phyloP scores from a whole-genome alignment of 2,329 filamentous ascomycete species.

The Colletotrichum tabaci region DNA sequence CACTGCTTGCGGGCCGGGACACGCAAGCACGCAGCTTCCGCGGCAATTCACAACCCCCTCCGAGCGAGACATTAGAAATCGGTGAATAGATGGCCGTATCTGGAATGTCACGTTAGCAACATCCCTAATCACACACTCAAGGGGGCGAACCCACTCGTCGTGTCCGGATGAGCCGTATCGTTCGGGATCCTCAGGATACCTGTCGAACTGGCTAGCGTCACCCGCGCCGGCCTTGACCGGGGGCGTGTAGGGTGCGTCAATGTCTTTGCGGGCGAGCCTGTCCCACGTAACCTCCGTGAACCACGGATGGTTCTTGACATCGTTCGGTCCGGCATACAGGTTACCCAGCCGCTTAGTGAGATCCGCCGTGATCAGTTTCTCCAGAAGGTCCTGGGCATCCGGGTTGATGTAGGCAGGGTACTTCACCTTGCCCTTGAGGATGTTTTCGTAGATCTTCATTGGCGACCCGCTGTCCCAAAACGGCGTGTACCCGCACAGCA shows the following conservation, averaged over 20 bases:
- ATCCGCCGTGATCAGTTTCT: slow-evolving; percentile 93
- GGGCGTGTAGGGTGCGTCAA: slow-evolving; percentile 97
- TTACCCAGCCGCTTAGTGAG: slow-evolving; percentile 96
- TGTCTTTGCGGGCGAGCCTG: slow-evolving; percentile 92
- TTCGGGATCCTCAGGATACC: slow-evolving; percentile 97
- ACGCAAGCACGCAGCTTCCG: slow-evolving; percentile 6
- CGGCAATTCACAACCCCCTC: not conserved
- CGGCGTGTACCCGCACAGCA: slow-evolving; percentile 98
- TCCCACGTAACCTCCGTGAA: slow-evolving; percentile 99
- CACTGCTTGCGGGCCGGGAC: slow-evolving; percentile 14
- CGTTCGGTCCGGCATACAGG: slow-evolving; percentile 88
- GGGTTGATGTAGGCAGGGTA: slow-evolving; percentile 96
- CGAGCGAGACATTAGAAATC: slow-evolving; percentile 72
- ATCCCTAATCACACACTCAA: not conserved
- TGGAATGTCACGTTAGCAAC: slow-evolving; percentile 51
- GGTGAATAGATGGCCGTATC: slow-evolving; percentile 81
- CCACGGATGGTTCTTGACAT: slow-evolving; percentile 97
- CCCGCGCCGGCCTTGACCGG: slow-evolving; percentile 94
- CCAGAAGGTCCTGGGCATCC: slow-evolving; percentile 92
- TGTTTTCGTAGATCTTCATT: slow-evolving; percentile 99
- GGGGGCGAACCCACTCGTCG: slow-evolving; percentile 81
- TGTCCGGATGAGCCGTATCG: slow-evolving; percentile 84
- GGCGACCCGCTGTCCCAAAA: slow-evolving; percentile 99
- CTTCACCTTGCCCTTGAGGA: slow-evolving; percentile 94
- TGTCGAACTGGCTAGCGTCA: slow-evolving; percentile 97